These are phyloP conservation scores for Neurospora sp. DNA, from an alignment of 2,329 filamentous ascomycete genomes.

Conservation along the genomic window DNA sequence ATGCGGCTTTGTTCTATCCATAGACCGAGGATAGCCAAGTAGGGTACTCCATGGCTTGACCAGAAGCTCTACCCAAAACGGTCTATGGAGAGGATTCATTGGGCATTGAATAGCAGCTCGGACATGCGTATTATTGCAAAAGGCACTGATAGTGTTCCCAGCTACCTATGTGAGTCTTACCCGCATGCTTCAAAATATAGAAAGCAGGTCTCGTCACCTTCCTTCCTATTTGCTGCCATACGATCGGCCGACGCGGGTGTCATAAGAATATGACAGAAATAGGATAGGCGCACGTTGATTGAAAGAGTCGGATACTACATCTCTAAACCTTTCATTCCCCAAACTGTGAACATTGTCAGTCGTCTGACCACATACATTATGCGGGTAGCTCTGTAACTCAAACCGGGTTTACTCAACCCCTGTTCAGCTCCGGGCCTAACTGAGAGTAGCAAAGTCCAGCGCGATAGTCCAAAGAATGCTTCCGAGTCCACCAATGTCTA, in stretches of 20 bases:
- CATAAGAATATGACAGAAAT: not conserved
- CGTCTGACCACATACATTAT: not conserved
- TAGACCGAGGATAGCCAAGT: not conserved
- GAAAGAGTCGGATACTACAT: not conserved
- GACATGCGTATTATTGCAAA: not conserved
- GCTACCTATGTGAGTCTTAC: not conserved
- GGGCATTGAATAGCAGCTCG: not conserved
- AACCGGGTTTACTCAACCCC: not conserved
- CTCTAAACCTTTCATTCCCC: not conserved
- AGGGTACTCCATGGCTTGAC: not conserved
- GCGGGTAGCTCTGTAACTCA: not conserved
- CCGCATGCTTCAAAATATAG: not conserved
- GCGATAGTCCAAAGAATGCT: not conserved
- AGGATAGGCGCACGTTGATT: not conserved
- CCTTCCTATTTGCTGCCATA: not conserved
- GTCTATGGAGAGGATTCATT: not conserved
- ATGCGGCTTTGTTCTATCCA: not conserved
- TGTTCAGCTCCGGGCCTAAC: not conserved
- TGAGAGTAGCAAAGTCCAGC: not conserved
- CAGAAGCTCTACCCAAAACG: not conserved
- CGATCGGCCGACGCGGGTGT: not conserved
- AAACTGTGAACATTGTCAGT: not conserved
- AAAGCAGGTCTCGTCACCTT: not conserved
- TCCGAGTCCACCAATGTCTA: not conserved
- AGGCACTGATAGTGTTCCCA: not conserved